Percentiles rank a stretch among this genome's conserved stretches.
Evolutionary conservation across 306 rosid species (phyloP).

Genomic region (Prunus padus): DNA sequence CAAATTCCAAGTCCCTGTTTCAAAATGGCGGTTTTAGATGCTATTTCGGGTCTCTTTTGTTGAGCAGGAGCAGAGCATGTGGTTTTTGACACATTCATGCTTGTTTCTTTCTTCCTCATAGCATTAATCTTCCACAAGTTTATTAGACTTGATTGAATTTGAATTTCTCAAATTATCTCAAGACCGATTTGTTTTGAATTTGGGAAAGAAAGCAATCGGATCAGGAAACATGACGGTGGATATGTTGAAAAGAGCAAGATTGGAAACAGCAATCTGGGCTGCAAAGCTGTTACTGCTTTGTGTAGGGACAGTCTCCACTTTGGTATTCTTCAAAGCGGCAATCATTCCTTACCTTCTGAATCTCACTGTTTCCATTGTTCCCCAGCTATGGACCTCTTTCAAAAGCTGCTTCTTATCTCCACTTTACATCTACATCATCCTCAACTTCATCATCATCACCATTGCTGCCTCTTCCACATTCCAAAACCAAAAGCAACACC

Average conservation of each 20-base stretch:
- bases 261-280: slow-evolving; percentile 55
- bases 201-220: background rate
- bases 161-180: background rate
- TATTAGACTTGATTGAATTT: background rate
- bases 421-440: slow-evolving; percentile 50
- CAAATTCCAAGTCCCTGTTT: background rate
- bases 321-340: slow-evolving; percentile 54
- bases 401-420: slow-evolving; percentile 51
- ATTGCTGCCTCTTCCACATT: slow-evolving; percentile 57
- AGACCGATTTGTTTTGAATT: background rate
- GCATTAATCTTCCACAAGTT: background rate
- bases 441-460: slow-evolving; percentile 77
- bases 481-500: slow-evolving; percentile 14
- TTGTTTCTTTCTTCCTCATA: background rate
- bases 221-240: slow-evolving; percentile 1
- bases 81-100: slow-evolving; percentile 1
- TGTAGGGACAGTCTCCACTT: slow-evolving; percentile 50
- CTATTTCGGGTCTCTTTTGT: slow-evolving; percentile 18
- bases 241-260: slow-evolving; percentile 19
- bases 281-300: slow-evolving; percentile 49
- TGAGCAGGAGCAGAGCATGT: background rate
- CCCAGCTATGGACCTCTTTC: slow-evolving; percentile 52
- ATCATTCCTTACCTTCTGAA: slow-evolving; percentile 50
- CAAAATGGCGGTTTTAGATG: slow-evolving; percentile 30
- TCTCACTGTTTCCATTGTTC: slow-evolving; percentile 56